A percentile compares a stretch with the other conserved stretches of the same genome.
Evolutionary conservation across 2,329 filamentous ascomycete species (phyloP).

Genomic region (Neophaeococcomyces aloes): DNA sequence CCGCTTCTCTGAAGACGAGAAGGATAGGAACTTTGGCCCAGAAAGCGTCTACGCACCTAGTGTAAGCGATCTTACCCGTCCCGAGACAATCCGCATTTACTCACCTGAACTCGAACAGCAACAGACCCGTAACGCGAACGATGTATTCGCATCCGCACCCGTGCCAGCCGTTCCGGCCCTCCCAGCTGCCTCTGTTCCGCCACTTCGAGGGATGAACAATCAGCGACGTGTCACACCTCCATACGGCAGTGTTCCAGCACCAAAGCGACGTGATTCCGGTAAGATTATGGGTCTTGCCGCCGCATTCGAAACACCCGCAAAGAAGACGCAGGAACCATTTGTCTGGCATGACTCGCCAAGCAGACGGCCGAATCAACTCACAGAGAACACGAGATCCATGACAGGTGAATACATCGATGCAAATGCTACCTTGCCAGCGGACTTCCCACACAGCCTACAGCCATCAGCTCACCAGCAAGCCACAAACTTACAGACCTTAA

Average conservation of each 20-base stretch:
- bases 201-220: conserved; percentile 15
- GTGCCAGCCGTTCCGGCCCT: neutral
- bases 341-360: too few relatives aligned
- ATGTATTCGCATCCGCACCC: neutral
- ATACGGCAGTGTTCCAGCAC: neutral
- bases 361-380: neutral
- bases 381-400: neutral
- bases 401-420: conserved; percentile 5
- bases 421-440: neutral
- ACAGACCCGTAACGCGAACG: conserved; percentile 7
- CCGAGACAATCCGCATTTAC: conserved; percentile 39
- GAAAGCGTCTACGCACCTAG: conserved; percentile 6
- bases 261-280: conserved; percentile 2
- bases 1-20: conserved; percentile 19
- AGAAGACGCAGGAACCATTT: conserved; percentile 1
- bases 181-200: conserved; percentile 13
- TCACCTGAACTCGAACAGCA: conserved; percentile 27
- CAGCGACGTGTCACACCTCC: conserved; percentile 9
- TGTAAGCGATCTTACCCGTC: conserved; percentile 24
- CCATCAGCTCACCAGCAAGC: conserved; percentile 9
- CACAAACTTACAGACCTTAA: conserved; percentile 9
- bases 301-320: conserved; percentile 19
- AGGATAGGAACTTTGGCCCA: conserved; percentile 16
- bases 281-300: conserved; percentile 13
- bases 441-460: conserved; percentile 2